Conservation (phyloP, 257 asterid species). For the Misopates orontium region DNA sequence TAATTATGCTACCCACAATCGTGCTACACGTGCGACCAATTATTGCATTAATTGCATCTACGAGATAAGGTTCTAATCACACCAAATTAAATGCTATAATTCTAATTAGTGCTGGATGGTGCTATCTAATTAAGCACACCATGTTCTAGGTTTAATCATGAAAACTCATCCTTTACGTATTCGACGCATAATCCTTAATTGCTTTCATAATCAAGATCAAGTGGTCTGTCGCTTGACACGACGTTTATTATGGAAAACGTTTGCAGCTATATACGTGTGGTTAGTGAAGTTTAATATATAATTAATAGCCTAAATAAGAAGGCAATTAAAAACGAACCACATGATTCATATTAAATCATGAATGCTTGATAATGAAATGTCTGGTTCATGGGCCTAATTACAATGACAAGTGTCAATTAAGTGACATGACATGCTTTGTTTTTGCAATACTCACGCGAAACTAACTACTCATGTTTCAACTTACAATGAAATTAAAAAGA, state of each 20-base stretch:
- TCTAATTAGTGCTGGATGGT: background rate
- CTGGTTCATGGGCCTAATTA: background rate
- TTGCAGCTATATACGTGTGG: background rate
- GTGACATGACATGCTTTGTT: background rate
- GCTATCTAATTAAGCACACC: background rate
- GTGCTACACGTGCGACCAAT: too few relatives aligned
- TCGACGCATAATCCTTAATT: background rate
- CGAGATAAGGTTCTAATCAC: too few relatives aligned
- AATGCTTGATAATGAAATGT: background rate
- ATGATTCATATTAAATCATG: background rate
- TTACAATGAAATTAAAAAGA: too few relatives aligned
- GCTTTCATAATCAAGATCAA: background rate
- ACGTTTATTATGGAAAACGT: background rate
- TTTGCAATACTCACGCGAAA: background rate
- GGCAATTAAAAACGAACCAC: background rate
- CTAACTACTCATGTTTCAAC: background rate
- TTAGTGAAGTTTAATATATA: background rate
- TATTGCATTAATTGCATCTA: too few relatives aligned
- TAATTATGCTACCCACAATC: too few relatives aligned
- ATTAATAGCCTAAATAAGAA: background rate
- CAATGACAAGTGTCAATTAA: background rate
- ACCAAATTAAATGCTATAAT: too few relatives aligned
- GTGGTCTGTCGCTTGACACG: background rate
- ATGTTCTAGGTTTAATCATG: background rate
- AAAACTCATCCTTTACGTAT: background rate